Evolutionary conservation across 768 basidiomycete genomes (phyloP), one percentile per base, ranked within the genome.

Genomic region (Termitomyces titanicus): DNA sequence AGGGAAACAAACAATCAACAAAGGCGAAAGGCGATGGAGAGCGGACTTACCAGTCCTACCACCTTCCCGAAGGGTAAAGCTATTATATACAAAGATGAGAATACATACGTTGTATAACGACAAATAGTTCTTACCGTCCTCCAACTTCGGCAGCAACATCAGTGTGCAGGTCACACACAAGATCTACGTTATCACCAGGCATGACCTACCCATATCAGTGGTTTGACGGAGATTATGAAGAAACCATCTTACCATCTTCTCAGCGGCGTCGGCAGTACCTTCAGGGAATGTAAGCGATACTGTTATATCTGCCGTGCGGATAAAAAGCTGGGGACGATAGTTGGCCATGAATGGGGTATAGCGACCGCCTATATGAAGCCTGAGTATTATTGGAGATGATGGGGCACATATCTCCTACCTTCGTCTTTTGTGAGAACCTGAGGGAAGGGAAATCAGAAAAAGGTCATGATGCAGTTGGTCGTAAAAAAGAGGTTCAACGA

Each of bases 131-230:
- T 65, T 53, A 79, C 85, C 94, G 84, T 56, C 88, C 86, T 50
- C 96, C 94, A 59, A 85, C 80, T 72, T 98, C 96, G 40, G 90
- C 81, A 22, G 94, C 94, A 58, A 97, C 86, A 66, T 95, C 92
- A 64, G 86, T 85, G 24, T 87, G 80, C 35, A 98, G 81, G 25
- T 82, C 76, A 68, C 91, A 92, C 52, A 92, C 79, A 78, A 98
- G 86, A 73, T 97, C 94, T 51, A 98, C 87, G 65, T 96, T 96
- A 76, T 98, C 96, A 58, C 96, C 96, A 47, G 96, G 96, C 92
- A 97, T 95, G 62, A 98, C 86, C 86, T 90, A 63, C 43, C 5
- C 57, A 47, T 49, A 8, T 38, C 3, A 31, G 33, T 27, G 24
- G 45, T 51, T 51, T 45, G 58, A 27, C 18, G 11, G 29, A 45